These are phyloP conservation scores for Mycena rosella DNA, from an alignment of 768 basidiomycete species.

Conservation along the genomic window DNA sequence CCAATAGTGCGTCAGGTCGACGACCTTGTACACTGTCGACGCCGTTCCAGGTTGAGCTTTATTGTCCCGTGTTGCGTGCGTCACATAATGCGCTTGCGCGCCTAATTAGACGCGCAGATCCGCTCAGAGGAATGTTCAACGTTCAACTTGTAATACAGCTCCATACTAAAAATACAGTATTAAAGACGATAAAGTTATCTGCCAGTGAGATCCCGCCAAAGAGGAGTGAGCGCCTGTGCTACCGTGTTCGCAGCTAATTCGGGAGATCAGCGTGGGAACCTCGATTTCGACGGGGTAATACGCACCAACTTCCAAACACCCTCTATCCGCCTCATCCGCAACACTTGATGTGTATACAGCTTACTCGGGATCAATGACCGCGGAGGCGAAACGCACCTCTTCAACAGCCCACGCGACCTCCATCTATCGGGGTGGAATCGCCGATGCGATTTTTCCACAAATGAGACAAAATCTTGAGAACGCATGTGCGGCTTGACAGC, in stretches of 20 bases:
- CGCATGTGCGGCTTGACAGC: slow-evolving; percentile 65
- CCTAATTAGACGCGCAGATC: too few species aligned
- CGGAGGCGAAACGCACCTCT: too few species aligned
- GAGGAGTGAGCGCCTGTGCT: slow-evolving; percentile 78
- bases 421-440: slow-evolving; percentile 88
- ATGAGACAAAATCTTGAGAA: slow-evolving; percentile 66
- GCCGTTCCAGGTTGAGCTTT: too few species aligned
- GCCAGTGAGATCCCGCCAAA: slow-evolving; percentile 64
- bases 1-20: neutral
- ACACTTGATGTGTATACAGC: too few species aligned
- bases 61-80: too few species aligned
- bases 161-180: slow-evolving; percentile 32
- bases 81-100: too few species aligned
- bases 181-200: slow-evolving; percentile 29
- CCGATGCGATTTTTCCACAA: slow-evolving; percentile 79
- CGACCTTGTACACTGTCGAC: neutral
- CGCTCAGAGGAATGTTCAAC: too few species aligned
- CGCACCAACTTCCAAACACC: slow-evolving; percentile 75
- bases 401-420: slow-evolving; percentile 74
- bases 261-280: neutral
- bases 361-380: too few species aligned
- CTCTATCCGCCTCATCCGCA: slow-evolving; percentile 67
- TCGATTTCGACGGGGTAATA: slow-evolving; percentile 2
- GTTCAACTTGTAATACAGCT: slow-evolving; percentile 19
- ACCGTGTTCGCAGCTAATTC: slow-evolving; percentile 69